Base-by-base conservation (phyloP, 2,329 filamentous ascomycete species). In the Verruconis gallopava region DNA sequence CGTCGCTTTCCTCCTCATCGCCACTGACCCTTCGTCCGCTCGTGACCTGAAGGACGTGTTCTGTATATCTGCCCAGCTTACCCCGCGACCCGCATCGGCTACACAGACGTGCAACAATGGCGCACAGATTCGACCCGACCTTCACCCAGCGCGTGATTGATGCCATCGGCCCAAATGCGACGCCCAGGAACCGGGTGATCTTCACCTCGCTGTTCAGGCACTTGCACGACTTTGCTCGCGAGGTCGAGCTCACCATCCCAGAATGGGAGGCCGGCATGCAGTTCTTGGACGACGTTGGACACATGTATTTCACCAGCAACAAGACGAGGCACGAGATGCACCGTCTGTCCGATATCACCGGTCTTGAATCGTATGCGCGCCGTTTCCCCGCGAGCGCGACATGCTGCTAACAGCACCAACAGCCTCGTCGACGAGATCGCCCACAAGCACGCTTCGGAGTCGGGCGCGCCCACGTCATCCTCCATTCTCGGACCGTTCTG, bases 401-500 rank as follows among this genome's bases (percentile, higher is more conserved):
- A 14, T 13, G 6, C 17, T 20, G n/a, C 41, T 43, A 13, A 42
- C 18, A 30, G 6, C 12, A 25, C 17, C 2, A 6, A 4, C 48
- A 77, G 73, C 6, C 67, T 79, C 41, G 74, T 79, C 45, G 77
- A 79, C 44, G 77, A 81, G 53, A 79, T 79, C 50, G 73, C 74
- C 48, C 72, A 78, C 66, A 74, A 71, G 56, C 65, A 76, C 57
- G 64, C 77, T 54, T 73, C 75, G 49, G 74, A 81, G 44, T 9
- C 6, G 9, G 9, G 6, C 25, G 69, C 71, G 44, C 79, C 80
- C 37, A 85, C 81, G n/a, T 82, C 79, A 3, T 81, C 79, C 47
- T 72, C 79, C 45, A 85, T 85, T 54, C 76, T 85, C 46, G 81
- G 81, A 2, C 81, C 81, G 49, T 85, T 85, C 70, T 85, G 80